Percentiles rank a stretch among this genome's conserved stretches.
Evolutionary conservation across 2,329 filamentous ascomycete species (phyloP).

Genomic region (Neoarthrinium moseri): DNA sequence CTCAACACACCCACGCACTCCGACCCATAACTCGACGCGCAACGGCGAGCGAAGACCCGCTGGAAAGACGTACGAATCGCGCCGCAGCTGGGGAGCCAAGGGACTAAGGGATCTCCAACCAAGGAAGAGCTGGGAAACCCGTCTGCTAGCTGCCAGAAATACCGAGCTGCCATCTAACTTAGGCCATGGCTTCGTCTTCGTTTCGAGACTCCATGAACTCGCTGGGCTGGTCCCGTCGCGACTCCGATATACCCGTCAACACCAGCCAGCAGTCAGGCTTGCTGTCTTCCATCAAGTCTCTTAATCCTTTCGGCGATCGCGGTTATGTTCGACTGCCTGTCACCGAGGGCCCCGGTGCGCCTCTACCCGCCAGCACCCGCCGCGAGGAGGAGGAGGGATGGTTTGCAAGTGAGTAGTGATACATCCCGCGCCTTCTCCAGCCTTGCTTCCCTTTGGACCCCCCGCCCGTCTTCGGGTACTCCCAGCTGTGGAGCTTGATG

Average conservation of each 20-base stretch:
- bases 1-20: not conserved
- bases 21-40: conserved; percentile 1
- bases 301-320: conserved; percentile 83
- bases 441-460: conserved; percentile 20
- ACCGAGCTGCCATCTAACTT: not conserved
- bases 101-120: not conserved
- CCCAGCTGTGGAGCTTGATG: conserved; percentile 36
- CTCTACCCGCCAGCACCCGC: conserved; percentile 77
- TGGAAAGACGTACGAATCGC: not conserved
- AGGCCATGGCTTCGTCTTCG: conserved; percentile 76
- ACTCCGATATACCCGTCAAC: conserved; percentile 72
- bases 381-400: conserved; percentile 94
- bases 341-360: conserved; percentile 77
- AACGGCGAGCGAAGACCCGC: not conserved
- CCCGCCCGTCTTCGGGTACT: conserved; percentile 30
- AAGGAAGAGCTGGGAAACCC: not conserved
- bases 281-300: conserved; percentile 74
- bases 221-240: conserved; percentile 88
- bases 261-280: conserved; percentile 71
- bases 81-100: not conserved
- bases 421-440: conserved; percentile 27
- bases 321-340: conserved; percentile 92
- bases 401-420: conserved; percentile 86
- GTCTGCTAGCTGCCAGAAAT: not conserved
- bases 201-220: conserved; percentile 96